Evolutionary conservation across 306 rosid genomes (phyloP).

Genomic region (Dryas alaskensis): DNA sequence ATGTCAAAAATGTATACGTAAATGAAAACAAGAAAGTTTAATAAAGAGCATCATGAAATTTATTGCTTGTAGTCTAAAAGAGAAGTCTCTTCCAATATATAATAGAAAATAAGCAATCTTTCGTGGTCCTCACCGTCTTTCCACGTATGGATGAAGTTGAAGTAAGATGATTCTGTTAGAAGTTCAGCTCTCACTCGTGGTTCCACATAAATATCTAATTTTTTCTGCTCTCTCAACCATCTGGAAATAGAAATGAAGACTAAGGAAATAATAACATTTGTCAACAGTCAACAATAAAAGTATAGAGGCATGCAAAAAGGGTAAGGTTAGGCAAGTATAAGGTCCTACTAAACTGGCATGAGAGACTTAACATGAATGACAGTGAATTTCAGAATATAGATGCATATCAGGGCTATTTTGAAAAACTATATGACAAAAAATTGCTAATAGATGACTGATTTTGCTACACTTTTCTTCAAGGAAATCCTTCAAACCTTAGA

Average conservation of each 20-base stretch:
- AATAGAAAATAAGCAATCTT: background rate
- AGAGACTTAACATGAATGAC: background rate
- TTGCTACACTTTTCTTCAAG: background rate
- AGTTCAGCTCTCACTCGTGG: conserved; percentile 77
- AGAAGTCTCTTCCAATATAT: background rate
- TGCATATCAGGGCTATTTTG: background rate
- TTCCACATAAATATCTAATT: conserved; percentile 72
- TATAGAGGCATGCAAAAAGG: background rate
- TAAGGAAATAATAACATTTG: conserved; percentile 18
- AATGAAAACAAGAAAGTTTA: background rate
- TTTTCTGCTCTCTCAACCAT: conserved; percentile 81
- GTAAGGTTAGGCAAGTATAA: background rate
- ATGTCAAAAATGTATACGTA: no score
- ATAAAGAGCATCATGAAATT: background rate
- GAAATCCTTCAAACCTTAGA: background rate
- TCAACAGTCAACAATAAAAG: conserved; percentile 9
- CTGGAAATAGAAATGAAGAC: conserved; percentile 40
- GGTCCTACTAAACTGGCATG: background rate
- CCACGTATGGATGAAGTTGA: conserved; percentile 78
- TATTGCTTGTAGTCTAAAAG: background rate
- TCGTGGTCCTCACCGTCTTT: conserved; percentile 61
- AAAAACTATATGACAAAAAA: background rate
- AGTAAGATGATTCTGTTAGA: conserved; percentile 70
- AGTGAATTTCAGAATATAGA: background rate
- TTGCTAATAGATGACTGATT: background rate